Evolutionary conservation across 768 basidiomycete genomes (phyloP).

Genomic region (Leccinum arenicola): DNA sequence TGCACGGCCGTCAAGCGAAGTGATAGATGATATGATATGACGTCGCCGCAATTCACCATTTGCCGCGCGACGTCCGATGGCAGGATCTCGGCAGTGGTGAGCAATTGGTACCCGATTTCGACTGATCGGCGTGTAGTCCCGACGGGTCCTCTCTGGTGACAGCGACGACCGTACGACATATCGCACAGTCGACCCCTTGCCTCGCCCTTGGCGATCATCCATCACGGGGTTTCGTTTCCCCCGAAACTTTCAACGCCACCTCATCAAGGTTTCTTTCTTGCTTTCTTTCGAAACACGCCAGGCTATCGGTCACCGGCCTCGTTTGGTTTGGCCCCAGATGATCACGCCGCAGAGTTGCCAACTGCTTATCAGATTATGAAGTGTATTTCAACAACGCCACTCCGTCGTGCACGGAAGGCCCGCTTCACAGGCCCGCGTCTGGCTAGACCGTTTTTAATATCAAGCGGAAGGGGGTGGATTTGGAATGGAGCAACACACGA

Average conservation of each 20-base stretch:
- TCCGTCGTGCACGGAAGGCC: slow-evolving; percentile 23
- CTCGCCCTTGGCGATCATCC: not conserved
- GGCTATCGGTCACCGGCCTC: not conserved
- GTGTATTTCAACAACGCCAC: slow-evolving; percentile 14
- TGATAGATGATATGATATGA: not conserved
- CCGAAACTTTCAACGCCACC: slow-evolving; percentile 17
- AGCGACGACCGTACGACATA: not conserved
- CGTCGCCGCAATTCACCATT: not conserved
- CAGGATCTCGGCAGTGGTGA: not conserved
- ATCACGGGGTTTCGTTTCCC: not conserved
- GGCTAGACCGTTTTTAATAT: not conserved
- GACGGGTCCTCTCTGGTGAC: slow-evolving; percentile 3
- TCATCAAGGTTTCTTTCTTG: slow-evolving; percentile 5
- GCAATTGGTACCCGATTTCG: slow-evolving; percentile 6
- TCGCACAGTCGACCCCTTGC: not conserved
- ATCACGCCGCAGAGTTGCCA: slow-evolving; percentile 24
- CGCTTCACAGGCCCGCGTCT: not conserved
- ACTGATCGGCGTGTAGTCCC: slow-evolving; percentile 2
- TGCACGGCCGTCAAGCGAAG: not conserved
- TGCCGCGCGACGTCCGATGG: not conserved
- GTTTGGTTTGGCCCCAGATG: slow-evolving; percentile 7
- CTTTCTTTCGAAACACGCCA: slow-evolving; percentile 17
- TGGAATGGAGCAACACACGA: slow-evolving; percentile 7
- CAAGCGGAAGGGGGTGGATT: slow-evolving; percentile 3
- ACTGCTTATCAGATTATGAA: slow-evolving; percentile 7